A percentile compares a stretch with the other conserved stretches of the same genome.
Conservation (phyloP, 2,329 filamentous ascomycete species). For the Paraphaeosphaeria sporulosa region DNA sequence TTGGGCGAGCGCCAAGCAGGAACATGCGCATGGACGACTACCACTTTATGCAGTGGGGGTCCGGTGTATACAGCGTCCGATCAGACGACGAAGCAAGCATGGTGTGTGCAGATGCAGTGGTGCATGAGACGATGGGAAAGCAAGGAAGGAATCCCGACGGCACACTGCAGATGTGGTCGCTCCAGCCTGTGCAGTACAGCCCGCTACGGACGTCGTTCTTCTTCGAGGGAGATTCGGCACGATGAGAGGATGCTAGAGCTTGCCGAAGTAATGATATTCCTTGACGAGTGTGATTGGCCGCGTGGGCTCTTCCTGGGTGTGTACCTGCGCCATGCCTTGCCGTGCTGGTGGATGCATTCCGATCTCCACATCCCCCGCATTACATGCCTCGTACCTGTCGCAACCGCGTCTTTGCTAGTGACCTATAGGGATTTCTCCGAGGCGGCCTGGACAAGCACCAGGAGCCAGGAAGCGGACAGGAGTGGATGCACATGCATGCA, state of each 20-base stretch:
- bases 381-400: not conserved
- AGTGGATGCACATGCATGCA: not conserved
- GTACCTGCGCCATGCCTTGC: conserved; percentile 5
- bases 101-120: conserved; percentile 28
- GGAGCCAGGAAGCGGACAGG: too few relatives aligned
- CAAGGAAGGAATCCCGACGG: conserved; percentile 29
- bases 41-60: conserved; percentile 20
- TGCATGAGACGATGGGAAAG: conserved; percentile 20
- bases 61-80: conserved; percentile 13
- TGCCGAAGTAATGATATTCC: not conserved
- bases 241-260: not conserved
- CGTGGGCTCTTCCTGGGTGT: not conserved
- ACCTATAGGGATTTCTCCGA: not conserved
- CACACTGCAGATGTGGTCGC: conserved; percentile 19
- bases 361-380: not conserved
- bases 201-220: conserved; percentile 25
- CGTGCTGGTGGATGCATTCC: conserved; percentile 1
- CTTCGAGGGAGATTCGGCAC: conserved; percentile 7
- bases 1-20: conserved; percentile 22
- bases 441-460: too few relatives aligned
- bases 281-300: conserved; percentile 5
- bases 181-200: conserved; percentile 25
- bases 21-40: conserved; percentile 23
- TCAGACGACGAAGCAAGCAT: conserved; percentile 30
- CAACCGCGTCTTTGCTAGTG: not conserved